A percentile compares a stretch with the other conserved stretches of the same genome.
Evolutionary conservation across 2,329 filamentous ascomycete species (phyloP).

Genomic region (Cercospora sp.): DNA sequence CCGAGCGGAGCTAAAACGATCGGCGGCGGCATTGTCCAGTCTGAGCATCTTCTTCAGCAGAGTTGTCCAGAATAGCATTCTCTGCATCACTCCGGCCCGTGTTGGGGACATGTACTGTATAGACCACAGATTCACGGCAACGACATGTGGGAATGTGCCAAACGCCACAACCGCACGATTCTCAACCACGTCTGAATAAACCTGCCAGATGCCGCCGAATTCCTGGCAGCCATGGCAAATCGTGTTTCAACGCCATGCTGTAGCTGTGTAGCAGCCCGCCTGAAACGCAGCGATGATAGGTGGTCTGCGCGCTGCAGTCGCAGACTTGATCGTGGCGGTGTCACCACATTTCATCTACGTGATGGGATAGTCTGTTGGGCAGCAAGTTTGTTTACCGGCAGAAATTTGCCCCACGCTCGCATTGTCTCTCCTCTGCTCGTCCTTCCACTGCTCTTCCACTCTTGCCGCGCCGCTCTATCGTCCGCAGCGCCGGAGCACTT

Average conservation of each 20-base stretch:
- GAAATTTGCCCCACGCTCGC: slow-evolving; percentile 1
- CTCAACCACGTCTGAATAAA: background rate
- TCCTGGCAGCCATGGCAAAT: slow-evolving; percentile 7
- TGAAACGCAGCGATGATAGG: background rate
- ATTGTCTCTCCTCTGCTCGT: background rate
- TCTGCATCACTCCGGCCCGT: background rate
- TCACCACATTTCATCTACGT: slow-evolving; percentile 8
- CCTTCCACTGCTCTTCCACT: background rate
- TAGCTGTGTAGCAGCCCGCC: slow-evolving; percentile 9
- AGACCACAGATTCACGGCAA: background rate
- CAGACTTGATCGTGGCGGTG: background rate
- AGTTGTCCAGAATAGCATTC: background rate
- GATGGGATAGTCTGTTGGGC: slow-evolving; percentile 1
- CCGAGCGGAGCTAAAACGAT: slow-evolving; percentile 12
- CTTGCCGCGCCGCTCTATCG: background rate
- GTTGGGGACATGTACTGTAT: background rate
- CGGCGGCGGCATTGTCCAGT: slow-evolving; percentile 2
- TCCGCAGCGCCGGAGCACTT: background rate
- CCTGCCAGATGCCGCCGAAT: background rate
- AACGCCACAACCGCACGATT: background rate
- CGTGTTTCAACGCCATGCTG: slow-evolving; percentile 16
- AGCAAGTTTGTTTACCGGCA: background rate
- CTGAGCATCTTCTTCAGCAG: background rate
- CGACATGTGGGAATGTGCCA: background rate
- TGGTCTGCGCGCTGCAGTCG: background rate